Base-by-base conservation (phyloP, 768 basidiomycete genomes). In the Serendipita vermifera region DNA sequence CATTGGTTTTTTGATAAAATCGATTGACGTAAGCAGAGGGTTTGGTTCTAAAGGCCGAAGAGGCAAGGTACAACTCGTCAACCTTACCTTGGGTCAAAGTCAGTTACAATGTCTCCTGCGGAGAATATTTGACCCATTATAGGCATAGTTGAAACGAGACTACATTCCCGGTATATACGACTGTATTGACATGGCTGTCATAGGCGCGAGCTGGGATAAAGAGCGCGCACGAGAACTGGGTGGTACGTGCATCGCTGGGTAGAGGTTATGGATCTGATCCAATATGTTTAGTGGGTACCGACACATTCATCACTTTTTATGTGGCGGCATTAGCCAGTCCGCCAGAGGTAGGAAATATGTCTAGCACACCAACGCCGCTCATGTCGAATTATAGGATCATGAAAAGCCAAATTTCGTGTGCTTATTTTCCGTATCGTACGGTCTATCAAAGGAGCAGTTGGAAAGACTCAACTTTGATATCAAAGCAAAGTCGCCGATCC, bases 121-220 rank as follows among this genome's bases (percentile, higher is more conserved):
- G 5, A 31, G 17, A 27, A 13, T 32, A 15, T 32, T 55, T 14
- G 27, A n/a, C 33, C 17, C 35, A 32, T 17, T 40, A 24, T 35
- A 40, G 33, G 17, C 17, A 43, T 46, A 78, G 76, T 63, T 89
- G 48, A 89, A 91, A 72, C 80, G 76, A 64, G 92, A 97, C 65
- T 94, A 94, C 59, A 88, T 97, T 35, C 80, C 81, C 1, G 84
- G 84, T 3, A 75, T 84, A 40, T 88, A 89, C 0, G 92, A 97
- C 66, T 76, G 79, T 3, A 61, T 92, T 14, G 88, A 92, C 65
- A 74, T 94, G 57, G 80, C 81, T 3, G 64, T 94, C 32, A 69
- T 94, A 17, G 92, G 79, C 1, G 88, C 81, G 17, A 70, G 76
- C 0, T 92, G 88, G 87, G 85, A 88, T 56, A 82, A 81, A 63